Evolutionary conservation across 1,284 basidiomycete genomes (phyloP).

Genomic region (Puccinia triticina): DNA sequence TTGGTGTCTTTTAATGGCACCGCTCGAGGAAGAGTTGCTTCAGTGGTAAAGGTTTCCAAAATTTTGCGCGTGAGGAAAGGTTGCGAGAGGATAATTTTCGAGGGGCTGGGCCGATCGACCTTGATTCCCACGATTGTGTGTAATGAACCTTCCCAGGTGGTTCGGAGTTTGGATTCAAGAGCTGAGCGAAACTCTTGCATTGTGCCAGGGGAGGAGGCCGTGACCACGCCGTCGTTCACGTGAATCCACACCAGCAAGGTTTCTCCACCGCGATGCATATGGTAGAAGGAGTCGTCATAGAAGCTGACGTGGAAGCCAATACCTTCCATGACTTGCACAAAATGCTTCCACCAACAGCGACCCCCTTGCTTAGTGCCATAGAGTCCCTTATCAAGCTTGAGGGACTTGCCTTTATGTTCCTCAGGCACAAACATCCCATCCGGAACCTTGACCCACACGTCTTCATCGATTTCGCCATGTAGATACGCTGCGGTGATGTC

Average conservation of each 20-base stretch:
- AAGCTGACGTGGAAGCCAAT: not conserved
- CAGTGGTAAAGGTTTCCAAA: not conserved
- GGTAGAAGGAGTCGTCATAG: slow-evolving; percentile 17
- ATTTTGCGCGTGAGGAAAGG: slow-evolving; percentile 13
- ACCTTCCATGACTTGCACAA: not conserved
- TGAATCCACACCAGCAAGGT: slow-evolving; percentile 17
- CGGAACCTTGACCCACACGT: slow-evolving; percentile 5
- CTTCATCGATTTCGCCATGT: slow-evolving; percentile 31
- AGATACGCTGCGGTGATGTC: slow-evolving; percentile 39
- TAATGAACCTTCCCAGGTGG: not conserved
- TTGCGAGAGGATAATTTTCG: not conserved
- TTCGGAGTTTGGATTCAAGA: not conserved
- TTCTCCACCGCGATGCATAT: not conserved
- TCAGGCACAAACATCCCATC: not conserved
- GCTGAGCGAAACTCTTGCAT: not conserved
- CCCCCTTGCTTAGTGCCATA: slow-evolving; percentile 39
- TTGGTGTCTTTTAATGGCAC: not conserved
- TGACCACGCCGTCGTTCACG: slow-evolving; percentile 17
- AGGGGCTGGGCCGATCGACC: not conserved
- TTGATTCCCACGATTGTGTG: slow-evolving; percentile 13
- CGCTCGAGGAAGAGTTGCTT: not conserved
- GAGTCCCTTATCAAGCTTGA: slow-evolving; percentile 21
- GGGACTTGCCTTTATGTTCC: not conserved
- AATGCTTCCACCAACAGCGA: slow-evolving; percentile 36
- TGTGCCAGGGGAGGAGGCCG: not conserved